These are phyloP conservation scores for Thalassiosira hispida DNA, from an alignment of 352 stramenopile genomes.

Conservation along the genomic window DNA sequence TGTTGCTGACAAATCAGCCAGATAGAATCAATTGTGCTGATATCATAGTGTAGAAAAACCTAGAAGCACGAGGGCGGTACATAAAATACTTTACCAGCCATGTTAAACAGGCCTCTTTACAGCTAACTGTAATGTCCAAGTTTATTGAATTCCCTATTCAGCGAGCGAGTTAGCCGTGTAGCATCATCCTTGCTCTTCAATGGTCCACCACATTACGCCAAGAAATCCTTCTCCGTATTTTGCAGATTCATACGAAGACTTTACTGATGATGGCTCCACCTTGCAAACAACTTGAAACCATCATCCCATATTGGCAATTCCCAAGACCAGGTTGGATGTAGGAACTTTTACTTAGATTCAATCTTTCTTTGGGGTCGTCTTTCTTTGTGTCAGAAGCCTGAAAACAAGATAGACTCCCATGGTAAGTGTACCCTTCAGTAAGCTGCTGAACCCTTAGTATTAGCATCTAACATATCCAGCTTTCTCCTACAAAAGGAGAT, in stretches of 20 bases:
- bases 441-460: slow-evolving; percentile 54
- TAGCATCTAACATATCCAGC: slow-evolving; percentile 41
- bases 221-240: slow-evolving; percentile 38
- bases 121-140: neutral
- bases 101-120: too few relatives aligned
- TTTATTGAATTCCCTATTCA: slow-evolving; percentile 23
- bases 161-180: slow-evolving; percentile 10
- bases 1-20: too few relatives aligned
- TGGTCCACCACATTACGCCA: slow-evolving; percentile 55
- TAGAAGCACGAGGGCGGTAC: too few relatives aligned
- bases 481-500: slow-evolving; percentile 56
- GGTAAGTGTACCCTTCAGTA: slow-evolving; percentile 31
- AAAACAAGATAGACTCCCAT: slow-evolving; percentile 18
- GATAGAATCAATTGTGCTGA: too few relatives aligned
- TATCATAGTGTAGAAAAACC: too few relatives aligned
- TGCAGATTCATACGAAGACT: slow-evolving; percentile 15
- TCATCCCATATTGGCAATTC: slow-evolving; percentile 79
- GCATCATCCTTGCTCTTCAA: slow-evolving; percentile 33
- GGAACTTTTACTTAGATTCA: slow-evolving; percentile 62
- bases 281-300: slow-evolving; percentile 49
- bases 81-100: too few relatives aligned
- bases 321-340: slow-evolving; percentile 69
- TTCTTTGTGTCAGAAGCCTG: too few relatives aligned
- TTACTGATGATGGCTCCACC: slow-evolving; percentile 27
- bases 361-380: too few relatives aligned